Base-by-base conservation (phyloP, 768 basidiomycete species). In the Macrocybe gigantea region DNA sequence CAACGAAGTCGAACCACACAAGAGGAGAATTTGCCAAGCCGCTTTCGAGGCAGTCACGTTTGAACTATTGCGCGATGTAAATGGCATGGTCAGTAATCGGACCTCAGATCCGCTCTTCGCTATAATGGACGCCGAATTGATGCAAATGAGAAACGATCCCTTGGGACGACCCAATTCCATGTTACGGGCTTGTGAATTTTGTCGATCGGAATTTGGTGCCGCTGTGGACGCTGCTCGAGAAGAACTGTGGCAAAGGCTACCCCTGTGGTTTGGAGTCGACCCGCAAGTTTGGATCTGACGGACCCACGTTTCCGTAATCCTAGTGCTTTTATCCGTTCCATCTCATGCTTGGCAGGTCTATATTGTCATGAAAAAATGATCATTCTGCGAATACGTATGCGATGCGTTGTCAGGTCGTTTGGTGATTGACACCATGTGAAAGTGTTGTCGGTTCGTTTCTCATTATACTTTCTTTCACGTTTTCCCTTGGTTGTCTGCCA, bases 11-110 rank as follows among this genome's bases (percentile, higher is more conserved):
- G 71, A 78, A 52, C 63, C 68, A 3, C 51, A 68, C 32, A 65
- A 64, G 32, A 72, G 72, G 53, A 77, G 81, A 30, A 64, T 76
- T 15, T 88, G 85, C 61, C 82, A 82, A 62, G 71, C 82, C 14
- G 82, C 83, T 2, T 88, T 86, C 55, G 87, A 88, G 58, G 75
- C 77, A 8, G 79, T 85, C 51, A 84, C 83, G 4, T 87, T 86
- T 59, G 81, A 88, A 54, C 76, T 88, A 40, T 72, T 88, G 48
- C 77, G 82, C 42, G 85, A 88, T 55, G 75, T 84, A 52, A 85
- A 85, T 60, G 84, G 83, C 8, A 73, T 83, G 48, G 70, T 82
- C 13, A 76, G 73, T 49, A 78, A 83, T 53, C 77, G 83, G 39
- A 82, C 75, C 54, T 80, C 79, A 5, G 85, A 88, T 51, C 84